Evolutionary conservation across 1,284 basidiomycete genomes (phyloP).

Genomic region (Ustilago loliicola): DNA sequence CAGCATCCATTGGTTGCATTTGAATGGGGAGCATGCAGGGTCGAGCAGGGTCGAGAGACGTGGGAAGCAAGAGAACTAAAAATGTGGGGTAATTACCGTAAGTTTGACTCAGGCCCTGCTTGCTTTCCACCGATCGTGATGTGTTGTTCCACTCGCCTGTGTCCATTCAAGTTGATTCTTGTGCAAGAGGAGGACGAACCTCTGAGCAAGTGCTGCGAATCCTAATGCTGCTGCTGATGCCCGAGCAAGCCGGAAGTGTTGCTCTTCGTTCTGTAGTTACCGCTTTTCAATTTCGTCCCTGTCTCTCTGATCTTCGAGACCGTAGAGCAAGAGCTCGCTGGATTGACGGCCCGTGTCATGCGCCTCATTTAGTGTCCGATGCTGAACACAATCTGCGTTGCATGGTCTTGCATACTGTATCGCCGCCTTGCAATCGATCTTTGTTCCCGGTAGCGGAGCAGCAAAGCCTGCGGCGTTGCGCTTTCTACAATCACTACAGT

Average conservation of each 20-base stretch:
- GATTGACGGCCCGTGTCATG: not conserved
- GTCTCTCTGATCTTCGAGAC: not conserved
- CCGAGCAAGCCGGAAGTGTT: not conserved
- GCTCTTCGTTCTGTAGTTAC: not conserved
- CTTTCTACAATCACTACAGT: no score
- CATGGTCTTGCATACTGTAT: not conserved
- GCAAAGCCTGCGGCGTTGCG: no score
- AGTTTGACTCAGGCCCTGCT: constrained; percentile 2
- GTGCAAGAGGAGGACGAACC: not conserved
- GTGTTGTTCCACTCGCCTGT: not conserved
- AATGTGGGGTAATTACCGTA: constrained; percentile 28
- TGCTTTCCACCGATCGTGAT: constrained; percentile 14
- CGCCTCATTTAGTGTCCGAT: not conserved
- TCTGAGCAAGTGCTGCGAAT: not conserved
- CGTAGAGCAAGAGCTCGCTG: not conserved
- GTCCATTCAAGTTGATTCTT: not conserved
- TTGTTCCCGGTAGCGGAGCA: not conserved
- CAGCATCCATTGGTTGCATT: not conserved
- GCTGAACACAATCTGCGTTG: not conserved
- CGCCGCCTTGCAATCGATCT: not conserved
- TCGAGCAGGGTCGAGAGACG: not conserved
- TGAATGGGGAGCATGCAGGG: constrained; percentile 2
- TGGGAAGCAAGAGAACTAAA: not conserved
- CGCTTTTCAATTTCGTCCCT: not conserved
- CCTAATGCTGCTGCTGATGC: no score